Percentiles rank a stretch among this genome's conserved stretches.
phyloP scores from a whole-genome alignment of 208 protist species.

The Leishmania arabica region DNA sequence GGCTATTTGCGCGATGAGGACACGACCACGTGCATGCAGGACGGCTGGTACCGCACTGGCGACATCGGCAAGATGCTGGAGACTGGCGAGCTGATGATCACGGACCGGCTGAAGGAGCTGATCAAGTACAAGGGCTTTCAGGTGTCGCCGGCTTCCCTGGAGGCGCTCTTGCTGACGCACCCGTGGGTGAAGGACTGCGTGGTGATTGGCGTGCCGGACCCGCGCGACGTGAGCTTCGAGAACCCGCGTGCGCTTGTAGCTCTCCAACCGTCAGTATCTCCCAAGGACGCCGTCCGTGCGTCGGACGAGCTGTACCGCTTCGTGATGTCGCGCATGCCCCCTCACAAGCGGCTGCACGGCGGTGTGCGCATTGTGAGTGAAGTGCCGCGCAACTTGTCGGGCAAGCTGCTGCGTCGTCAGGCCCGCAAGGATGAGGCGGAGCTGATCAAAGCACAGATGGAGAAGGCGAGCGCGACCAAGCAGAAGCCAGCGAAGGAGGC shows the following conservation, averaged over 20 bases:
- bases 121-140: slow-evolving; percentile 94
- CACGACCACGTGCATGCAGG: slow-evolving; percentile 46
- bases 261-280: slow-evolving; percentile 30
- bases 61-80: slow-evolving; percentile 68
- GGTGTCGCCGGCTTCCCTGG: slow-evolving; percentile 81
- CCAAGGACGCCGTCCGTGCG: slow-evolving; percentile 35
- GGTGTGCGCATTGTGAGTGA: slow-evolving; percentile 60
- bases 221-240: slow-evolving; percentile 52
- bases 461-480: not conserved
- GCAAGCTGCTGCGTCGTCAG: slow-evolving; percentile 82
- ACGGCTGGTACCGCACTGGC: slow-evolving; percentile 75
- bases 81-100: slow-evolving; percentile 49
- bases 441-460: slow-evolving; percentile 26
- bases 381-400: slow-evolving; percentile 67
- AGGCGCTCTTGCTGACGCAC: slow-evolving; percentile 60
- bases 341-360: slow-evolving; percentile 80
- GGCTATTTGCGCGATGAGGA: slow-evolving; percentile 70
- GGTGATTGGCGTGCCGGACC: slow-evolving; percentile 68
- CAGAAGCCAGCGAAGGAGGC: not conserved
- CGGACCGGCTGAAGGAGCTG: slow-evolving; percentile 87
- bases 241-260: slow-evolving; percentile 80
- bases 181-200: slow-evolving; percentile 64
- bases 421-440: slow-evolving; percentile 34
- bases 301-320: slow-evolving; percentile 52
- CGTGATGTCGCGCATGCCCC: slow-evolving; percentile 41